These are phyloP conservation scores for Marasmius oreades DNA, from an alignment of 1,284 basidiomycete genomes.

Conservation along the genomic window DNA sequence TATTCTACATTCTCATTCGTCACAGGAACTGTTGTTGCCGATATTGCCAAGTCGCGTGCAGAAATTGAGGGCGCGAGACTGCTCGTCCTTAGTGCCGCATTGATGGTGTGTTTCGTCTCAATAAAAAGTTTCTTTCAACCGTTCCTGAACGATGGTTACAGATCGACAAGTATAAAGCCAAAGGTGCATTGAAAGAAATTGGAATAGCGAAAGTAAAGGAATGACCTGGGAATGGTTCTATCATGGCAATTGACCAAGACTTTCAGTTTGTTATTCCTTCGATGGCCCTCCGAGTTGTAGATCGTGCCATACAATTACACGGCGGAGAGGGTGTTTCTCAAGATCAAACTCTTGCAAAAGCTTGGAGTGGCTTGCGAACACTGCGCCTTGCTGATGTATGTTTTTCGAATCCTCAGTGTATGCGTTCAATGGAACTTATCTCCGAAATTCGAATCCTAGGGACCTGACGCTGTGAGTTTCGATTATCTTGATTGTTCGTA, in stretches of 20 bases:
- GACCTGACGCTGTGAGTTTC: slow-evolving; percentile 71
- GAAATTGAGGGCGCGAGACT: slow-evolving; percentile 89
- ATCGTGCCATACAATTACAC: slow-evolving; percentile 92
- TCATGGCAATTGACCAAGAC: slow-evolving; percentile 9
- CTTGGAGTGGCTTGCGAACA: slow-evolving; percentile 82
- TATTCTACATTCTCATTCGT: background rate
- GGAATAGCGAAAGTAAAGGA: slow-evolving; percentile 88
- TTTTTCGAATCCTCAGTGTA: slow-evolving; percentile 15
- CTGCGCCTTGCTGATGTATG: slow-evolving; percentile 87
- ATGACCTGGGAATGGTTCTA: slow-evolving; percentile 1
- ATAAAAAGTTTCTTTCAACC: no score
- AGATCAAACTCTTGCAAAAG: slow-evolving; percentile 79
- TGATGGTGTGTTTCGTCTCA: slow-evolving; percentile 64
- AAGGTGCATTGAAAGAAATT: slow-evolving; percentile 96
- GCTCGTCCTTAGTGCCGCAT: slow-evolving; percentile 90
- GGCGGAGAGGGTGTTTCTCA: slow-evolving; percentile 95
- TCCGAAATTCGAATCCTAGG: slow-evolving; percentile 38
- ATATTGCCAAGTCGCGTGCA: slow-evolving; percentile 89
- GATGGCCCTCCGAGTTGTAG: slow-evolving; percentile 85
- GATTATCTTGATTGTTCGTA: background rate
- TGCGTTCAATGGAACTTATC: slow-evolving; percentile 9
- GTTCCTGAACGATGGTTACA: no score
- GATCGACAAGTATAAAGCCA: slow-evolving; percentile 90
- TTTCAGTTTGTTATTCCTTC: slow-evolving; percentile 84
- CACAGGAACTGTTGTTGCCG: slow-evolving; percentile 81